Evolutionary conservation across 345 rosid genomes (phyloP).

Genomic region (Draba incana): DNA sequence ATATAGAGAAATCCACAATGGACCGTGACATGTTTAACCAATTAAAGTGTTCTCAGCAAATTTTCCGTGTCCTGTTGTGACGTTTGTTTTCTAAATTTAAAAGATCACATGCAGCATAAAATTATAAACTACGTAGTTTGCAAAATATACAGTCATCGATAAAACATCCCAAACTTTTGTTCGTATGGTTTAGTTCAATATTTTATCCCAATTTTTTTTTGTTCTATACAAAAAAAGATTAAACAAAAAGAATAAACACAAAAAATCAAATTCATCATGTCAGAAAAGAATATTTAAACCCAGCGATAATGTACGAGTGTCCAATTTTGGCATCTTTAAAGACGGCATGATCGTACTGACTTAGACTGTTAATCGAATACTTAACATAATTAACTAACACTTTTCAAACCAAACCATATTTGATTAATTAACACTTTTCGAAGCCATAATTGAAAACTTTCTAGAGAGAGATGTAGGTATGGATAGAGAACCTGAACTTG

Average conservation of each 20-base stretch:
- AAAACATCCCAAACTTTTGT: conserved; percentile 17
- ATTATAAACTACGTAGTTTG: background rate
- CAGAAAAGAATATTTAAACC: background rate
- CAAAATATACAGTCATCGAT: background rate
- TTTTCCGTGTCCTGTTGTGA: background rate
- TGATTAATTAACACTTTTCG: too few species aligned
- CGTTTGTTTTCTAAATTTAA: background rate
- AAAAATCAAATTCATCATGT: background rate
- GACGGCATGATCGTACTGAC: background rate
- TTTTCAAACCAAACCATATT: background rate
- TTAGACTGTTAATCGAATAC: background rate
- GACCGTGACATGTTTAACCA: conserved; percentile 27
- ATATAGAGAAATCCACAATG: background rate
- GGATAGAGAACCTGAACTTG: conserved; percentile 52
- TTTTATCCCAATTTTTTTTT: too few species aligned
- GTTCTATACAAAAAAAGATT: background rate
- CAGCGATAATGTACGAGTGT: background rate
- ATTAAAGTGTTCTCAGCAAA: conserved; percentile 5
- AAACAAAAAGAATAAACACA: background rate
- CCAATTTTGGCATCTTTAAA: conserved; percentile 6
- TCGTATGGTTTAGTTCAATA: background rate
- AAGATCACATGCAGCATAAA: conserved; percentile 8
- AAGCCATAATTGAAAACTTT: background rate
- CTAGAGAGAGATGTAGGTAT: background rate
- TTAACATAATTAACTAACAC: conserved; percentile 1